Percentiles rank a stretch among this genome's conserved stretches.
phyloP scores from a whole-genome alignment of 2,329 filamentous ascomycete genomes.

The Tetracladium maxilliforme region DNA sequence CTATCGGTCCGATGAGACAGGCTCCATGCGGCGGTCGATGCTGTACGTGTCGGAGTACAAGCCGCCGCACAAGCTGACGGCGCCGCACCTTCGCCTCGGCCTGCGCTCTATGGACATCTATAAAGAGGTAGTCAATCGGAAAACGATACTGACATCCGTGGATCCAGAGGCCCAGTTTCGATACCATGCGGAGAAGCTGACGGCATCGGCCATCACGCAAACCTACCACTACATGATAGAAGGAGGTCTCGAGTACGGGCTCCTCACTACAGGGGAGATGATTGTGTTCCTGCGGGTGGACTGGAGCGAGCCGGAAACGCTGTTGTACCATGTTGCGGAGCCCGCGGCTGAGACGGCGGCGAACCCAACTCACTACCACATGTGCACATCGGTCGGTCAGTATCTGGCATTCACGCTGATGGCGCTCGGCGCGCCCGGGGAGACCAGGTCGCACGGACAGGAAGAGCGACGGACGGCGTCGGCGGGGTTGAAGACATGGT shows the following conservation, averaged over 20 bases:
- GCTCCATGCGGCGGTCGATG: conserved; percentile 6
- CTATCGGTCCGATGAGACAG: conserved; percentile 7
- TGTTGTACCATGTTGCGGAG: conserved; percentile 10
- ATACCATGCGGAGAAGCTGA: conserved; percentile 20
- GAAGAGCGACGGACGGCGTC: too few species aligned
- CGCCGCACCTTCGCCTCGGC: conserved; percentile 22
- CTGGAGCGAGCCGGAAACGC: conserved; percentile 4
- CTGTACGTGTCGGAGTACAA: conserved; percentile 25
- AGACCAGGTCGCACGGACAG: too few species aligned
- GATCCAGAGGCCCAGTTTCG: conserved; percentile 16
- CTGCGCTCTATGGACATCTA: conserved; percentile 13
- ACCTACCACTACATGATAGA: conserved; percentile 34
- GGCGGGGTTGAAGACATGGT: too few species aligned
- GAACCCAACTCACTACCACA: too few species aligned
- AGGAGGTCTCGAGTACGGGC: conserved; percentile 16
- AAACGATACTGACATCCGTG: conserved; percentile 10
- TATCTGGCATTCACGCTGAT: too few species aligned
- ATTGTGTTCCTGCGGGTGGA: conserved; percentile 11
- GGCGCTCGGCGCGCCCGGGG: too few species aligned
- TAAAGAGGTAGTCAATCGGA: conserved; percentile 16
- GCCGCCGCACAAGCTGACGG: conserved; percentile 27
- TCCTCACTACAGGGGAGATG: conserved; percentile 11
- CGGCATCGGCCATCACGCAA: conserved; percentile 27
- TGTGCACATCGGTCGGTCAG: too few species aligned
- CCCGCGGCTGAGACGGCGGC: too few species aligned